These are phyloP conservation scores for Aspergillus cavernicola DNA, from an alignment of 495 filamentous ascomycete genomes.

Conservation along the genomic window DNA sequence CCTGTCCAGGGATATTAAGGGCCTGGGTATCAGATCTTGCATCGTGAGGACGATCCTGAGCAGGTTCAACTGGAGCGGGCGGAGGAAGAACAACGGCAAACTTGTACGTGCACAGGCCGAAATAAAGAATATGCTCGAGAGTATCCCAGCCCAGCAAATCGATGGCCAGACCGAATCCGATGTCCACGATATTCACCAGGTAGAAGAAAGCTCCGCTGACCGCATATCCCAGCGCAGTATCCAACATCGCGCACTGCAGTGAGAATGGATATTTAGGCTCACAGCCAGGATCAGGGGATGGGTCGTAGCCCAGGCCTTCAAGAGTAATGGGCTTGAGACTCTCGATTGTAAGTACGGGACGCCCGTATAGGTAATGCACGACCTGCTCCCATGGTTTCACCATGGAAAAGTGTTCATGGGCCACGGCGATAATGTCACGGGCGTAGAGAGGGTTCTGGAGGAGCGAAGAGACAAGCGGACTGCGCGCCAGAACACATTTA, in stretches of 20 bases:
- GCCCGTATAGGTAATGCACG: slow-evolving; percentile 27
- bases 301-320: slow-evolving; percentile 13
- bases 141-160: slow-evolving; percentile 27
- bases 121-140: slow-evolving; percentile 26
- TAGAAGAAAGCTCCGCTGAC: slow-evolving; percentile 29
- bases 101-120: slow-evolving; percentile 17
- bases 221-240: slow-evolving; percentile 32
- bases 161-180: slow-evolving; percentile 25
- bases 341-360: slow-evolving; percentile 8
- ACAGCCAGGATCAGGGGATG: background rate
- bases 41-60: too few relatives aligned
- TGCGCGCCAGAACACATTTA: slow-evolving; percentile 20
- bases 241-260: slow-evolving; percentile 20
- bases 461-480: slow-evolving; percentile 13
- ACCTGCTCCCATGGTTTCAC: slow-evolving; percentile 27
- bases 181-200: slow-evolving; percentile 16
- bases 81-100: slow-evolving; percentile 16
- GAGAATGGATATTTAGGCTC: slow-evolving; percentile 6
- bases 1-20: background rate
- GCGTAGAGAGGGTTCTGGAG: background rate
- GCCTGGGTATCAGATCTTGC: too few relatives aligned
- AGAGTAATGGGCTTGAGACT: slow-evolving; percentile 14
- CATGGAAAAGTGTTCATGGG: slow-evolving; percentile 16
- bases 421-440: slow-evolving; percentile 14
- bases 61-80: background rate